A percentile compares a stretch with the other conserved stretches of the same genome.
Evolutionary conservation across 1,139 yeast species (phyloP).

Genomic region (Blastobotrys indianensis): DNA sequence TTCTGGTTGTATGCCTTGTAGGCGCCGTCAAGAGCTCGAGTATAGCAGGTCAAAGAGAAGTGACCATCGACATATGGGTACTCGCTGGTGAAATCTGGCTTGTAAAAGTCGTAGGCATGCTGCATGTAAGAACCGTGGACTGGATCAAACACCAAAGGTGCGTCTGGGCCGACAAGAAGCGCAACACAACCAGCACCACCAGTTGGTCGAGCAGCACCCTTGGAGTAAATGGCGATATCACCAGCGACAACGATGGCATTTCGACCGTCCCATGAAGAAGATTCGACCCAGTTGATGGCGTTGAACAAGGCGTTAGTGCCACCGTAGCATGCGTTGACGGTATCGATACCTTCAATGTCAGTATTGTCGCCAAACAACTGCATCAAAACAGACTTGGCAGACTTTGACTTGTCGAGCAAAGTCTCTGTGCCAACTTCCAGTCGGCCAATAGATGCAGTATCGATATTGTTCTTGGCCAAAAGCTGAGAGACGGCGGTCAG

Average conservation of each 20-base stretch:
- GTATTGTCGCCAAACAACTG: constrained; percentile 76
- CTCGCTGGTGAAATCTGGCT: constrained; percentile 94
- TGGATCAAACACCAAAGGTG: constrained; percentile 88
- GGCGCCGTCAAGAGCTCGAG: constrained; percentile 84
- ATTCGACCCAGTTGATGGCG: constrained; percentile 93
- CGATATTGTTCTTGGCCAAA: constrained; percentile 74
- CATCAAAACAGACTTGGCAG: constrained; percentile 93
- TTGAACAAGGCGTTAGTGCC: constrained; percentile 95
- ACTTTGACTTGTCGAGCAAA: constrained; percentile 91
- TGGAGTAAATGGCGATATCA: constrained; percentile 94
- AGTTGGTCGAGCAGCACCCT: constrained; percentile 98
- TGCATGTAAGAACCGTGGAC: constrained; percentile 90
- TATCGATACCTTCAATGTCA: constrained; percentile 95
- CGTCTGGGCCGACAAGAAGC: constrained; percentile 92
- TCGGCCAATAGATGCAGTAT: constrained; percentile 79
- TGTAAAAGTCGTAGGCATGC: constrained; percentile 95
- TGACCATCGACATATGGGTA: constrained; percentile 98
- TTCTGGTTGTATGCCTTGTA: constrained; percentile 79
- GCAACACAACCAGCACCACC: constrained; percentile 99
- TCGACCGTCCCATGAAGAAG: constrained; percentile 97
- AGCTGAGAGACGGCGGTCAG: constrained; percentile 77
- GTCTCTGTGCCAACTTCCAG: constrained; percentile 99
- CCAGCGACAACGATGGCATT: constrained; percentile 96
- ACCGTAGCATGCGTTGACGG: constrained; percentile 97
- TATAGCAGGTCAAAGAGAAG: constrained; percentile 89